Conservation (phyloP, 148 eudicot species). For the Cornus suecica region DNA sequence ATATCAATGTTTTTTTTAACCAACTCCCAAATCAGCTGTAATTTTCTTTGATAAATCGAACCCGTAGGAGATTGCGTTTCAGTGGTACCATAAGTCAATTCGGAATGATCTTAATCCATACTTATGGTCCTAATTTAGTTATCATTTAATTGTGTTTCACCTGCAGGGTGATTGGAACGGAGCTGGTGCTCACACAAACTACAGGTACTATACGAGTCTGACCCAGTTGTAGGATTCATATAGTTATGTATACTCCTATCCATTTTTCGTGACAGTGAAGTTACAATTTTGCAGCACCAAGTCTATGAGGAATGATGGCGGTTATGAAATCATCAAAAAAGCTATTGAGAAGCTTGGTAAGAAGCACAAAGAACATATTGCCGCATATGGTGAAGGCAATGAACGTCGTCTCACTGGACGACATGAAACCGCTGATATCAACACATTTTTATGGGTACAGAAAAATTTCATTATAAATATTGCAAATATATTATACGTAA, state of each 20-base stretch:
- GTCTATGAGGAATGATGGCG: constrained; percentile 51
- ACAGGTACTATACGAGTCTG: constrained; percentile 27
- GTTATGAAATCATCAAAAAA: constrained; percentile 42
- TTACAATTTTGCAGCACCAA: constrained; percentile 31
- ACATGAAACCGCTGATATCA: constrained; percentile 53
- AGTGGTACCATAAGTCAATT: neutral
- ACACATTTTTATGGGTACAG: constrained; percentile 50
- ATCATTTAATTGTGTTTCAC: neutral
- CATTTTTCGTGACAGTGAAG: neutral
- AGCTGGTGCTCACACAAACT: constrained; percentile 54
- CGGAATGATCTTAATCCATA: neutral
- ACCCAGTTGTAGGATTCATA: neutral
- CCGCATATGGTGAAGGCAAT: constrained; percentile 58
- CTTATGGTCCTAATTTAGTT: neutral
- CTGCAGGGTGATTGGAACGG: constrained; percentile 64
- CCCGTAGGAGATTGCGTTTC: neutral
- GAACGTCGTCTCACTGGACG: constrained; percentile 60
- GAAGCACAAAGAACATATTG: constrained; percentile 54
- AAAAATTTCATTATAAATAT: neutral
- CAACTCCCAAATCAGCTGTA: neutral
- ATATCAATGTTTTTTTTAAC: neutral
- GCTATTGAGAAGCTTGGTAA: constrained; percentile 49
- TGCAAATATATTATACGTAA: too few species aligned
- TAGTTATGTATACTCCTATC: neutral
- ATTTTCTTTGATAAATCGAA: neutral